A percentile compares a stretch with the other conserved stretches of the same genome.
These are phyloP conservation scores for Leucosporidium creatinivorum DNA, from an alignment of 768 basidiomycete species.

Conservation along the genomic window DNA sequence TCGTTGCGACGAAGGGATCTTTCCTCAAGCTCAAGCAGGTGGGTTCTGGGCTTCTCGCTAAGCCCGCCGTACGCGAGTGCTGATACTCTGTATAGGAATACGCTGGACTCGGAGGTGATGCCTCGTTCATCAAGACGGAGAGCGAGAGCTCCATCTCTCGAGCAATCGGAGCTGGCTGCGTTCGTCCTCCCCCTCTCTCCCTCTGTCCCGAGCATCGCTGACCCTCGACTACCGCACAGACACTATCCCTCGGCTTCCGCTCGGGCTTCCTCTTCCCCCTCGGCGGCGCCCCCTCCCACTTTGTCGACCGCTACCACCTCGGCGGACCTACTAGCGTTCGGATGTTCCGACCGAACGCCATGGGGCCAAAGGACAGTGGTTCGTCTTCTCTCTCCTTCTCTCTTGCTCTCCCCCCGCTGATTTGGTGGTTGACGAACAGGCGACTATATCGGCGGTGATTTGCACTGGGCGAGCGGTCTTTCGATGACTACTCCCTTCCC, in stretches of 20 bases:
- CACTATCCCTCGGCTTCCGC: constrained; percentile 63
- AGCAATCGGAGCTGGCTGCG: constrained; percentile 53
- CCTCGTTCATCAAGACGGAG: constrained; percentile 66
- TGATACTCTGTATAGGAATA: constrained; percentile 44
- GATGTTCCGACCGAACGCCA: constrained; percentile 62
- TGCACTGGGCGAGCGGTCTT: constrained; percentile 69
- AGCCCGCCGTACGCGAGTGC: constrained; percentile 6
- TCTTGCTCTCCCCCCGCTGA: neutral
- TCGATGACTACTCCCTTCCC: constrained; percentile 71
- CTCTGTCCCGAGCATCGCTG: neutral
- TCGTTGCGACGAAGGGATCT: constrained; percentile 57
- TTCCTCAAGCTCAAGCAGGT: constrained; percentile 55
- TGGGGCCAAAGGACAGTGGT: constrained; percentile 62
- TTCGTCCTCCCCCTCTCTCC: constrained; percentile 39
- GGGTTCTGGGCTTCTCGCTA: constrained; percentile 2
- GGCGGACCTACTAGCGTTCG: constrained; percentile 84
- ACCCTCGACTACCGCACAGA: constrained; percentile 46
- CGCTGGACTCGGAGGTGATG: constrained; percentile 76
- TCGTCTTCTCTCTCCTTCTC: neutral
- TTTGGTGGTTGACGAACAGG: constrained; percentile 44
- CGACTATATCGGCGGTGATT: constrained; percentile 77
- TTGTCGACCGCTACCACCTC: constrained; percentile 82
- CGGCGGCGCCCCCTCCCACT: constrained; percentile 43
- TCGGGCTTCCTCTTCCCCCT: constrained; percentile 62
- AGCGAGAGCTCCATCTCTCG: constrained; percentile 60